Percentiles rank a stretch among this genome's conserved stretches.
Evolutionary conservation across 805 yeast genomes (phyloP).

Genomic region (Pichia membranifaciens): DNA sequence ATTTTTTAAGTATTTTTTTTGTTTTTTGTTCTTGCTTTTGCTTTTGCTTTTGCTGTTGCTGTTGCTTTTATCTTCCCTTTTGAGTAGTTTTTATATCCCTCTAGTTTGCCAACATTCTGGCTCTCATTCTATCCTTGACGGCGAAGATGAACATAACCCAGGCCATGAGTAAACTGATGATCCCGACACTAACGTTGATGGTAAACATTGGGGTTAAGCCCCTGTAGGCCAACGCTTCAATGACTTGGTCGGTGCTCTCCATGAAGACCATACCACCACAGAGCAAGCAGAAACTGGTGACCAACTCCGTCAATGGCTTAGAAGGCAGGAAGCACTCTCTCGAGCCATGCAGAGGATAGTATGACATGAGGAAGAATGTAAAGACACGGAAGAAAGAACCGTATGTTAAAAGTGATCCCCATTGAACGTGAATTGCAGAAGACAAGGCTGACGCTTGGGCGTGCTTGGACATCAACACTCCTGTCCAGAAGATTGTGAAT

Average conservation of each 20-base stretch:
- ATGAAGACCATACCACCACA: slow-evolving; percentile 90
- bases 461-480: slow-evolving; percentile 91
- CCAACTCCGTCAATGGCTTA: slow-evolving; percentile 81
- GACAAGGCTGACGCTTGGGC: slow-evolving; percentile 76
- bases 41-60: too few species aligned
- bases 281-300: slow-evolving; percentile 71
- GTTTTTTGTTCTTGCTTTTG: too few species aligned
- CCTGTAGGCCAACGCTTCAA: slow-evolving; percentile 73
- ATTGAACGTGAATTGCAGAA: slow-evolving; percentile 78
- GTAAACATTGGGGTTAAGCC: slow-evolving; percentile 89
- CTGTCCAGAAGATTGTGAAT: slow-evolving; percentile 93
- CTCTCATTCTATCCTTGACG: slow-evolving; percentile 47
- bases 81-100: too few species aligned
- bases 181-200: slow-evolving; percentile 78
- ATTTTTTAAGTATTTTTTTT: too few species aligned
- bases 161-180: slow-evolving; percentile 73
- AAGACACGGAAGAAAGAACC: slow-evolving; percentile 73
- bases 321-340: slow-evolving; percentile 37
- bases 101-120: not conserved
- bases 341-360: slow-evolving; percentile 33
- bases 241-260: slow-evolving; percentile 84
- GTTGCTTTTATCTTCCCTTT: too few species aligned
- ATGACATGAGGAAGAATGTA: slow-evolving; percentile 53
- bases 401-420: slow-evolving; percentile 83
- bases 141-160: slow-evolving; percentile 75